Conservation (phyloP, 2,329 filamentous ascomycete genomes). For the Fusarium sp. region DNA sequence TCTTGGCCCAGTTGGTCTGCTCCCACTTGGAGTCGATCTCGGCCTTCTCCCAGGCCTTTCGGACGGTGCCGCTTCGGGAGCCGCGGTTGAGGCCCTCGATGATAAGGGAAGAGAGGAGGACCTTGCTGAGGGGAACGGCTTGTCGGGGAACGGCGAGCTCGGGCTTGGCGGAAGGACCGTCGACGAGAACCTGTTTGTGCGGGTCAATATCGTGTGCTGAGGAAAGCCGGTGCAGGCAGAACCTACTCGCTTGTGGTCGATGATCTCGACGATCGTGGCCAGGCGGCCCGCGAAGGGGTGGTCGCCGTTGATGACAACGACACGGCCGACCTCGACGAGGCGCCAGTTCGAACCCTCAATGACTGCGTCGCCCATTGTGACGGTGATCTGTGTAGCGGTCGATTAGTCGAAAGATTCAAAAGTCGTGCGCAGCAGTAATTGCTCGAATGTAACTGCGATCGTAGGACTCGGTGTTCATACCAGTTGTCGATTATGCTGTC, state of each 20-base stretch:
- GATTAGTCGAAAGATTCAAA: slow-evolving; percentile 48
- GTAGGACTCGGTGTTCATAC: slow-evolving; percentile 49
- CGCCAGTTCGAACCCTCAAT: slow-evolving; percentile 88
- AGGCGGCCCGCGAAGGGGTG: slow-evolving; percentile 85
- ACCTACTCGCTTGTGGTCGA: slow-evolving; percentile 99
- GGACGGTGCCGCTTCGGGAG: slow-evolving; percentile 80
- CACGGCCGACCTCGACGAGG: slow-evolving; percentile 97
- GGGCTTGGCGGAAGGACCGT: slow-evolving; percentile 86
- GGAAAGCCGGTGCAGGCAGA: slow-evolving; percentile 32
- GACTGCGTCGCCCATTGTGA: slow-evolving; percentile 82
- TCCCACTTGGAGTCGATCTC: slow-evolving; percentile 94
- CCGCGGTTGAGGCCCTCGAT: slow-evolving; percentile 86
- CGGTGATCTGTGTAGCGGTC: slow-evolving; percentile 58
- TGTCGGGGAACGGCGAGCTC: slow-evolving; percentile 86
- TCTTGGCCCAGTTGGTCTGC: slow-evolving; percentile 93
- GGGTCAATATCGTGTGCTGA: slow-evolving; percentile 40
- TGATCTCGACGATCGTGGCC: slow-evolving; percentile 97
- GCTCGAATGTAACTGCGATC: slow-evolving; percentile 39
- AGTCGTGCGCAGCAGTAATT: slow-evolving; percentile 40
- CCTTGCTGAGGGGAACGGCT: slow-evolving; percentile 78
- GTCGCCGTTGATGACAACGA: slow-evolving; percentile 85
- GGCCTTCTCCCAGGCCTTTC: slow-evolving; percentile 88
- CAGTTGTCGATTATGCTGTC: slow-evolving; percentile 52
- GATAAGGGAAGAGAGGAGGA: slow-evolving; percentile 88
- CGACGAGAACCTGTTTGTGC: slow-evolving; percentile 80